Evolutionary conservation across 2,329 filamentous ascomycete species (phyloP), one percentile per base, ranked within the genome.

Genomic region (Epichloe elymi): DNA sequence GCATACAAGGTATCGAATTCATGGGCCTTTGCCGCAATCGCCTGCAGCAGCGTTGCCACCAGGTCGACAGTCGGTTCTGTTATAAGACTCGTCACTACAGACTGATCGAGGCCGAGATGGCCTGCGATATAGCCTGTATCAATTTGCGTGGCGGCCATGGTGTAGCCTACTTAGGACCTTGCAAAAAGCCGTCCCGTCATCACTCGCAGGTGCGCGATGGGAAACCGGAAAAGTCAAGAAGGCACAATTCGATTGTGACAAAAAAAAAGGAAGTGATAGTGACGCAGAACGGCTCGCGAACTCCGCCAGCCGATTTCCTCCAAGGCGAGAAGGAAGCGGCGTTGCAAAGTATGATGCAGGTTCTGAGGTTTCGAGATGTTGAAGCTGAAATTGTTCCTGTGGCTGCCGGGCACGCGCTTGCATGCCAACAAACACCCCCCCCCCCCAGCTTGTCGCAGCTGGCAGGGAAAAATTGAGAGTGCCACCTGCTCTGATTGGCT

Each of bases 1-100:
- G 91, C 84, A 60, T 85, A 88, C 40, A 95, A 71, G 39, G 82
- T 78, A 63, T 95, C 88, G 60, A 80, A 84, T 61, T 95, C 88
- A 60, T 83, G 86, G 37, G 87, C 88, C 66, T 93, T 95, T 33
- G 74, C 71, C 23, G 83, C 78, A 49, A 97, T 79, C 26, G 86
- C 83, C 55, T 80, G 74, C 40, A 98, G 76, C 49, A 98, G 74
- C 41, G 79, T 73, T 53, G 79, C 76, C 57, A 96, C 85, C 26
- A 95, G 80, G 12, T 94, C 88, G 55, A 77, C 72, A 3, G 89
- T 96, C 46, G 86, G 86, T 39, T 78, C 74, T 52, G 83, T 80
- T 40, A 82, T 72, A 59, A 83, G 68, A 23, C 76, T 73, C 46
- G 75, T 70, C 46, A 91, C 65, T 26, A 77, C 80, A 19, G 75